Base-by-base conservation (phyloP, 2,329 filamentous ascomycete genomes). In the Trichoderma brevicompactum region DNA sequence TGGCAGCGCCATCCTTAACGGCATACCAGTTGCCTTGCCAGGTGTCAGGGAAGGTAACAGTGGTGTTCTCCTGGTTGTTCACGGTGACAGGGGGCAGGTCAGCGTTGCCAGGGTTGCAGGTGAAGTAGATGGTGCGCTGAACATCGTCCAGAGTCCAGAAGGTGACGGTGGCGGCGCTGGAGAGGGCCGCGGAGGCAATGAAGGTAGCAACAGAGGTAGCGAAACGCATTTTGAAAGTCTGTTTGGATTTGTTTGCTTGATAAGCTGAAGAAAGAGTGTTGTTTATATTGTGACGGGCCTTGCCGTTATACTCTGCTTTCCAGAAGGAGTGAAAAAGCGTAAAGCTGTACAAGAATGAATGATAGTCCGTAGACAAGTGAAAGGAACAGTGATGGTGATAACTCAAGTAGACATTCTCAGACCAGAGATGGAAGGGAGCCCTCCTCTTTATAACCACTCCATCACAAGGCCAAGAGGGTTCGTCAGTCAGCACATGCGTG, bases 121-220 rank as follows among this genome's bases (percentile, higher is more conserved):
- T 85, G 76, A 86, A 85, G 77, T 80, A 70, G 74, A 87, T 71
- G 54, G 79, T 82, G 74, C 84, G 82, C 66, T 76, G 73, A 40
- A 76, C 77, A 66, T 75, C 70, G 74, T 89, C 87, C 58, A 87
- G 82, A 70, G 84, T 87, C 76, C 82, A 71, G 78, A 89, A 88
- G 69, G 83, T 85, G 71, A 89, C 76, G 75, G 82, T 83, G 73
- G 72, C 74, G 66, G 82, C 83, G 63, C 73, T 74, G 71, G 75
- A 80, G 58, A 80, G 69, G 67, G 79, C 75, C 66, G 79, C 80
- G 64, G 77, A 70, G 69, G 82, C 79, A 67, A 79, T 74, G 67
- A 82, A 69, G 69, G 79, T 75, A 69, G 81, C 75, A 72, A 83
- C 70, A 71, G 81, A 71, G 67, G 75, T 76, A 72, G 79, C 70